These are phyloP conservation scores for Apiotrichum gamsii DNA, from an alignment of 1,284 basidiomycete species.

Conservation along the genomic window DNA sequence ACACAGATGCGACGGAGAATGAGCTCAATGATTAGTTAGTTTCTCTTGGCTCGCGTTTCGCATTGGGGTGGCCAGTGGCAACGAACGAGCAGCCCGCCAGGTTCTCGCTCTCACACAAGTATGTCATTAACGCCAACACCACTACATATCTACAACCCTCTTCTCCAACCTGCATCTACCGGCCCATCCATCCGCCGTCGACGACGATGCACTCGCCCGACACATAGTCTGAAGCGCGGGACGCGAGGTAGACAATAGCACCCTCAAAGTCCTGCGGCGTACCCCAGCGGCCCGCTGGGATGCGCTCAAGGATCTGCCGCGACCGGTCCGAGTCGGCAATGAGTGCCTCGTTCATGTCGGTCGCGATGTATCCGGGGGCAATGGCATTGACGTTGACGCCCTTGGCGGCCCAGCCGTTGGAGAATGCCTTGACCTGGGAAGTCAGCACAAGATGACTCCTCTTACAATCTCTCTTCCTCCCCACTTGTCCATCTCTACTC, in stretches of 20 bases:
- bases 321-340: conserved; percentile 49
- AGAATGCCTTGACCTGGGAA: conserved; percentile 48
- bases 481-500: too few species aligned
- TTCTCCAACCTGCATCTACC: too few species aligned
- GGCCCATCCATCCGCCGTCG: conserved; percentile 49
- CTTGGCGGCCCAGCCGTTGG: conserved; percentile 66
- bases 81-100: background rate
- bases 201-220: conserved; percentile 63
- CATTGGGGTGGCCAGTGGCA: too few species aligned
- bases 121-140: too few species aligned
- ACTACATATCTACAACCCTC: too few species aligned
- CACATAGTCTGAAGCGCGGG: conserved; percentile 77
- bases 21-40: too few species aligned
- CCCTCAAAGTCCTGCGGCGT: conserved; percentile 82
- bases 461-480: too few species aligned
- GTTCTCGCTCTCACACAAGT: background rate
- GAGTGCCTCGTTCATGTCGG: conserved; percentile 56
- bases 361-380: conserved; percentile 85
- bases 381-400: conserved; percentile 85
- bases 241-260: conserved; percentile 82
- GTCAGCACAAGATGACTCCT: too few species aligned
- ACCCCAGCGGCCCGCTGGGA: conserved; percentile 88
- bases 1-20: too few species aligned
- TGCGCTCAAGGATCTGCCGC: conserved; percentile 85
- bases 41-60: too few species aligned